Evolutionary conservation across 805 yeast species (phyloP).

Genomic region (Starmerella khaoyaiensis): DNA sequence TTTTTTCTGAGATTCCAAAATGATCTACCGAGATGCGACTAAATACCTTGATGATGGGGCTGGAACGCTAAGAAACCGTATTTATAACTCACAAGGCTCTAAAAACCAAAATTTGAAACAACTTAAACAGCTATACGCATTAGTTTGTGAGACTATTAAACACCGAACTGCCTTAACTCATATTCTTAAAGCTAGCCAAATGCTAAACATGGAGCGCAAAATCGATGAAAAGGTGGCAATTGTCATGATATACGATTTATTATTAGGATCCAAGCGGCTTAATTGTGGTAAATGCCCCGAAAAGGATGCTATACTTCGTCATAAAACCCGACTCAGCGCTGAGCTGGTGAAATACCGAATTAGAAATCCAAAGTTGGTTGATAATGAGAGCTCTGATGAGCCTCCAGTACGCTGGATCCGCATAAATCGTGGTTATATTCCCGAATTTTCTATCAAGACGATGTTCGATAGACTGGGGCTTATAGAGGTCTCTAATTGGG

Average conservation of each 20-base stretch:
- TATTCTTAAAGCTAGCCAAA: slow-evolving; percentile 52
- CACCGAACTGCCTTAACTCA: slow-evolving; percentile 51
- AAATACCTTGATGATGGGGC: slow-evolving; percentile 22
- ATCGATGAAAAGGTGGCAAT: slow-evolving; percentile 43
- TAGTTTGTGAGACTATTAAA: slow-evolving; percentile 64
- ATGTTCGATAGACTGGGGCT: slow-evolving; percentile 22
- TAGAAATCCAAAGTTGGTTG: slow-evolving; percentile 35
- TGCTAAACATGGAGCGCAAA: slow-evolving; percentile 40
- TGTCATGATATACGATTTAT: slow-evolving; percentile 66
- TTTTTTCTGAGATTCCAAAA: neutral
- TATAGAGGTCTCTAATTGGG: slow-evolving; percentile 20
- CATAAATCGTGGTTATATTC: slow-evolving; percentile 47
- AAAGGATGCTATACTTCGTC: slow-evolving; percentile 64
- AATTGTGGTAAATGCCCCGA: slow-evolving; percentile 81
- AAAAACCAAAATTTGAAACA: slow-evolving; percentile 26
- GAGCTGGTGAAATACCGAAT: slow-evolving; percentile 69
- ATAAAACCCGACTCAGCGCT: slow-evolving; percentile 69
- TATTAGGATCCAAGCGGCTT: slow-evolving; percentile 67
- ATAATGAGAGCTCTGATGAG: slow-evolving; percentile 9
- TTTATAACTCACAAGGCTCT: slow-evolving; percentile 16
- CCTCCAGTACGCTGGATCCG: slow-evolving; percentile 39
- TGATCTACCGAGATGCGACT: slow-evolving; percentile 23
- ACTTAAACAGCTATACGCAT: slow-evolving; percentile 78
- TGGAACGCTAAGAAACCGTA: slow-evolving; percentile 28
- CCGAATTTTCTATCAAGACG: slow-evolving; percentile 26